Conservation (phyloP, 1,139 yeast genomes). For the Blastobotrys malaysiensis region DNA sequence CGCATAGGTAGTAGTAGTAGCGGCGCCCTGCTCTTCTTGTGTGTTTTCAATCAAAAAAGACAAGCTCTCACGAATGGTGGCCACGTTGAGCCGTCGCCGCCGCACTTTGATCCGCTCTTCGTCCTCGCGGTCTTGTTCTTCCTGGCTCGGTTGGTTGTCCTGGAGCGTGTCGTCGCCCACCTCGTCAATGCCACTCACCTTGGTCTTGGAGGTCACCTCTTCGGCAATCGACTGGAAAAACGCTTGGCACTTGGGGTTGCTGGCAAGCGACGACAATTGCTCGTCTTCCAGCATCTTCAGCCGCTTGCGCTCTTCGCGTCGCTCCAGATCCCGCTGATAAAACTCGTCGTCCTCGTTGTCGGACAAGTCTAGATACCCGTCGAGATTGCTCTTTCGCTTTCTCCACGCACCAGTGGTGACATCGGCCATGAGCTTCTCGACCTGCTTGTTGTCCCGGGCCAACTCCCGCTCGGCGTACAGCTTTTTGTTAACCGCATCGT, state of each 20-base stretch:
- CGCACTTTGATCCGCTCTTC: constrained; percentile 35
- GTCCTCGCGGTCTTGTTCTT: constrained; percentile 8
- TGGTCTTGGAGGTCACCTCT: constrained; percentile 16
- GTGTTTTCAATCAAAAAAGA: constrained; percentile 40
- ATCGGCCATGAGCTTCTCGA: constrained; percentile 73
- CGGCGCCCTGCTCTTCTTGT: constrained; percentile 29
- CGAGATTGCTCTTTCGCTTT: constrained; percentile 51
- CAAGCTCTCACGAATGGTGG: constrained; percentile 57
- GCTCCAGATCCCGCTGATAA: constrained; percentile 40
- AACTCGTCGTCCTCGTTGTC: constrained; percentile 59
- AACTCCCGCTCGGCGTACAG: constrained; percentile 64
- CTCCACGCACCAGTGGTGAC: constrained; percentile 77
- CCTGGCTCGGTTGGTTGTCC: constrained; percentile 17
- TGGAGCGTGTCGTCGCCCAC: constrained; percentile 9
- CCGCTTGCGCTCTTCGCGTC: constrained; percentile 51
- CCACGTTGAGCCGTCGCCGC: constrained; percentile 17
- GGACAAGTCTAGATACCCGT: constrained; percentile 61
- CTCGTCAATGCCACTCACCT: constrained; percentile 20
- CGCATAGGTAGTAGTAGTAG: constrained; percentile 26
- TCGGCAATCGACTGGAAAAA: constrained; percentile 71
- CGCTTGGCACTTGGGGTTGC: constrained; percentile 60
- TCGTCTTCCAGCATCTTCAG: constrained; percentile 52
- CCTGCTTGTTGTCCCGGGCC: constrained; percentile 61
- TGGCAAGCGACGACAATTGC: constrained; percentile 44
- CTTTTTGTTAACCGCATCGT: constrained; percentile 55